A percentile compares a stretch with the other conserved stretches of the same genome.
Conservation (phyloP, 1,284 basidiomycete genomes). For the Hymenochaete sp. region DNA sequence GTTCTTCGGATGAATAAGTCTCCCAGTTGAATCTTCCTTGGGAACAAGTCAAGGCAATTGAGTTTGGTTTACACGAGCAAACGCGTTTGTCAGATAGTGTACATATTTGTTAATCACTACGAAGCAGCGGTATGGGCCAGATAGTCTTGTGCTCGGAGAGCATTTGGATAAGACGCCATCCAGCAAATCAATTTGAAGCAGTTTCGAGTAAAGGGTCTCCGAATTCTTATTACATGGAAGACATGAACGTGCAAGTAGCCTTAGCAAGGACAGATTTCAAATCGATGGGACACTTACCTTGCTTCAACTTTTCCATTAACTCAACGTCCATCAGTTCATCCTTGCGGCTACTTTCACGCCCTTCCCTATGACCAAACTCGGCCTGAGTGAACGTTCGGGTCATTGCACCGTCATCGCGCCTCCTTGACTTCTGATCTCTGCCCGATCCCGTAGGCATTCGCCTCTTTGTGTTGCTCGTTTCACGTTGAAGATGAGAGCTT, state of each 20-base stretch:
- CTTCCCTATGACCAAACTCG: not conserved
- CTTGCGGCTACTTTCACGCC: conserved; percentile 7
- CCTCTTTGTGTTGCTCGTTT: too few species aligned
- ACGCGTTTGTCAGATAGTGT: too few species aligned
- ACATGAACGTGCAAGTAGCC: not conserved
- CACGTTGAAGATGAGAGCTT: too few species aligned
- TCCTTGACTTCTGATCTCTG: conserved; percentile 18
- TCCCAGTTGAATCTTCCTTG: too few species aligned
- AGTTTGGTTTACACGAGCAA: too few species aligned
- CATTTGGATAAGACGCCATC: too few species aligned
- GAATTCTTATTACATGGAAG: conserved; percentile 10
- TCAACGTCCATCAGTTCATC: conserved; percentile 17
- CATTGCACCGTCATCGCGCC: conserved; percentile 15
- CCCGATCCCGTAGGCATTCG: conserved; percentile 16
- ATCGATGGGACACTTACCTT: conserved; percentile 6
- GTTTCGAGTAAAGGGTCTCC: conserved; percentile 17
- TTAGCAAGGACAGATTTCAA: not conserved
- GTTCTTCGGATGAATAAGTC: too few species aligned
- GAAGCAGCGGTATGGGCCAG: too few species aligned
- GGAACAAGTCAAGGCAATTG: too few species aligned
- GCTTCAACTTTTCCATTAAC: conserved; percentile 16
- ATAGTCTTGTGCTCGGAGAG: too few species aligned
- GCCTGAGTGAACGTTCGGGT: conserved; percentile 4
- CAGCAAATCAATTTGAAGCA: too few species aligned
- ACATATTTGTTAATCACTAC: too few species aligned